Evolutionary conservation across 306 rosid genomes (phyloP).

Genomic region (Astragalus glycyphyllos): DNA sequence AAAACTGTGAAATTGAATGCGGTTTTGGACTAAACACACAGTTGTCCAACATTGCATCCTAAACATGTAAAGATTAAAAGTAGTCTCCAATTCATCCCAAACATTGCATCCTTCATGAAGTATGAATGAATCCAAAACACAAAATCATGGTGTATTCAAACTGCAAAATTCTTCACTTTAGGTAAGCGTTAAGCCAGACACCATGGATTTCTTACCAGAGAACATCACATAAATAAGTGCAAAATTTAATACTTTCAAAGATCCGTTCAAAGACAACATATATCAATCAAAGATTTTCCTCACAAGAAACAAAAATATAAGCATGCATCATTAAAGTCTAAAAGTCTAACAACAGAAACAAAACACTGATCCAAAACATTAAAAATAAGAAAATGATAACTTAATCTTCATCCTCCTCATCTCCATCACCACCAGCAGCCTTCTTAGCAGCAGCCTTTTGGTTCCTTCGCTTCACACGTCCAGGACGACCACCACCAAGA

Average conservation of each 20-base stretch:
- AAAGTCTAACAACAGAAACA: constrained; percentile 18
- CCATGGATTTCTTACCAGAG: background rate
- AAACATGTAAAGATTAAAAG: no score
- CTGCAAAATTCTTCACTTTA: background rate
- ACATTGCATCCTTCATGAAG: no score
- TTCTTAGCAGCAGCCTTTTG: constrained; percentile 68
- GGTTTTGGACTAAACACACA: constrained; percentile 25
- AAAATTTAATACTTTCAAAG: constrained; percentile 28
- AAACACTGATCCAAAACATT: background rate
- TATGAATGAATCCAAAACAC: no score
- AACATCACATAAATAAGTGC: no score
- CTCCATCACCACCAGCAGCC: constrained; percentile 78
- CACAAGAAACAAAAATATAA: constrained; percentile 27
- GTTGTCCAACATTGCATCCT: constrained; percentile 4
- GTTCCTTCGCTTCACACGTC: constrained; percentile 75
- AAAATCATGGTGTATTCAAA: background rate
- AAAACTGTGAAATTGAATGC: constrained; percentile 34
- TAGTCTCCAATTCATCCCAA: no score
- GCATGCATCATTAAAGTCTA: constrained; percentile 32
- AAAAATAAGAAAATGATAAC: background rate
- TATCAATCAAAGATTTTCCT: constrained; percentile 6
- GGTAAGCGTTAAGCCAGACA: background rate
- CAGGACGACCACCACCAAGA: constrained; percentile 74
- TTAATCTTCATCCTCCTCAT: constrained; percentile 75
- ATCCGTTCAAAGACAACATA: constrained; percentile 29